Evolutionary conservation across 139 green algal species (phyloP), one percentile per base, ranked within the genome.

Genomic region (Microglena sp.): DNA sequence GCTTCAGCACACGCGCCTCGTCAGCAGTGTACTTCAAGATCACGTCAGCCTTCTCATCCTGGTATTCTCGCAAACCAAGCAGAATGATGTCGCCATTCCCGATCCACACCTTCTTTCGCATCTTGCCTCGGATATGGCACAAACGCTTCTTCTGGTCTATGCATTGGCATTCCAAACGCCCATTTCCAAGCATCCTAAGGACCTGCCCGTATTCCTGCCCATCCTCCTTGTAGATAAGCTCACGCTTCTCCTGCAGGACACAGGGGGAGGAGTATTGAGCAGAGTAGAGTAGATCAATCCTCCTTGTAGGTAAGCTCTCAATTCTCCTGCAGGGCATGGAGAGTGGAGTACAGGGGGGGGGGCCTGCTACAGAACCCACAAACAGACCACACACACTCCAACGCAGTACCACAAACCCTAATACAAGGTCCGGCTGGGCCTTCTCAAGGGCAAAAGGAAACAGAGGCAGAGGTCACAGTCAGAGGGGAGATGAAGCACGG

Each of bases 141-240:
- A 99, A 70, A 33, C 94, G 82, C 76, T 99, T 98, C 22, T 89
- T 83, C 43, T 89, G 87, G 76, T 99, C 94, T 44, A 99, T 98
- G 86, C 94, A 99, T 69, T 95, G 86, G 18, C 92, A 90, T 70
- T 98, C 94, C 43, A 98, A 77, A 21, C 94, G 86, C 2, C 94
- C 94, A 78, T 99, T 99, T 6, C 94, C 94, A 34, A 99, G 87
- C 94, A 99, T 99, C 44, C 90, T 81, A 64, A 98, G 71, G 8
- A 99, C 54, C 63, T 84, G 77, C 1, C 68, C 80, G 55, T 87
- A 87, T 74, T 87, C 87, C 71, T 97, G 92, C 32, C 93, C 93
- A 68, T 99, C 93, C 76, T 99, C 93, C 73, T 97, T 99, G 78
- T 97, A 99, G 2, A 99, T 89, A n/a, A 99, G 83, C 84, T 99